These are phyloP conservation scores for Nicotiana tomentosiformis DNA, from an alignment of 257 asterid species.

Conservation along the genomic window DNA sequence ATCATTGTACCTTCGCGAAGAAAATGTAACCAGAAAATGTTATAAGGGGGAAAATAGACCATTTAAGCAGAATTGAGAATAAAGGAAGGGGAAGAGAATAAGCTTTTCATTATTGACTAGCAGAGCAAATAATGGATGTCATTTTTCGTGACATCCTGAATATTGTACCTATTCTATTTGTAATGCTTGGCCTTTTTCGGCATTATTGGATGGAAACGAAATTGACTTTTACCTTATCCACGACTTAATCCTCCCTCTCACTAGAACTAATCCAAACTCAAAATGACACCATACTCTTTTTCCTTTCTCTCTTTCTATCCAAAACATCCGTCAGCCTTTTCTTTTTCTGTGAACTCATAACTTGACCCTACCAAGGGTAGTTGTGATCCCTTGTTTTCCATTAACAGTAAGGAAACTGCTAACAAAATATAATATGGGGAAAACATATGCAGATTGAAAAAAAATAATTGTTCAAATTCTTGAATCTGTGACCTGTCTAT, in stretches of 20 bases:
- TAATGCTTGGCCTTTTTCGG: not conserved
- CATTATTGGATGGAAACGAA: not conserved
- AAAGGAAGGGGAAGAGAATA: not conserved
- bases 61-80: not conserved
- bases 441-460: not conserved
- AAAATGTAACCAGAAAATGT: slow-evolving; percentile 7
- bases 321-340: not conserved
- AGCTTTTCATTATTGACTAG: not conserved
- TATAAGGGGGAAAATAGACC: not conserved
- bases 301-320: not conserved
- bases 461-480: not conserved
- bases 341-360: not conserved
- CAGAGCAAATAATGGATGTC: not conserved
- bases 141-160: not conserved
- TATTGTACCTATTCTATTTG: not conserved
- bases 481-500: not conserved
- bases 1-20: slow-evolving; percentile 61
- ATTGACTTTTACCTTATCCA: not conserved
- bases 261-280: not conserved
- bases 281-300: not conserved
- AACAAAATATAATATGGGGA: not conserved
- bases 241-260: not conserved
- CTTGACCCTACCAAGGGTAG: not conserved
- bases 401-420: not conserved
- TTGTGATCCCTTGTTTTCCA: not conserved